Evolutionary conservation across 2,329 filamentous ascomycete species (phyloP).

Genomic region (Penicillium sp.): DNA sequence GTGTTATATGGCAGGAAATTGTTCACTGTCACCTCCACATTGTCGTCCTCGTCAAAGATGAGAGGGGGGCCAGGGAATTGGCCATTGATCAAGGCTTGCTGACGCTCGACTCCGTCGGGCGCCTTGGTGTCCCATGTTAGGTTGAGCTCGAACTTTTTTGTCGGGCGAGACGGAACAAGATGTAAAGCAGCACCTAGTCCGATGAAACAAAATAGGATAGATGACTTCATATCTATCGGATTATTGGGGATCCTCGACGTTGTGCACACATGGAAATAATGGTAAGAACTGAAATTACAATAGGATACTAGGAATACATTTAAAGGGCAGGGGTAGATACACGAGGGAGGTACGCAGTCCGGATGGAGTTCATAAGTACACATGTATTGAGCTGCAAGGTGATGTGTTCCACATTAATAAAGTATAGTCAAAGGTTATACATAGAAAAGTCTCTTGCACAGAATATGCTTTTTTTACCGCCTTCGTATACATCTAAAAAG

Average conservation of each 20-base stretch:
- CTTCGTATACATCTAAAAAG: too few relatives aligned
- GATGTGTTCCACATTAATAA: too few relatives aligned
- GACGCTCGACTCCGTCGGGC: constrained; percentile 30
- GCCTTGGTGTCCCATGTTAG: constrained; percentile 34
- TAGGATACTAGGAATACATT: not conserved
- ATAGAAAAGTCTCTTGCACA: too few relatives aligned
- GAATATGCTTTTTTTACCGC: too few relatives aligned
- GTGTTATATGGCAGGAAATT: constrained; percentile 28
- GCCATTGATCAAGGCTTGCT: constrained; percentile 31
- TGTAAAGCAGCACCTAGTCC: constrained; percentile 1
- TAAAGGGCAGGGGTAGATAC: too few relatives aligned
- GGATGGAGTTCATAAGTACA: too few relatives aligned
- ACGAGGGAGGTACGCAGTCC: too few relatives aligned
- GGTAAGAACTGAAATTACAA: not conserved
- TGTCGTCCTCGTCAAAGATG: constrained; percentile 27
- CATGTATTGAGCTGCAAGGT: too few relatives aligned
- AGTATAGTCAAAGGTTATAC: too few relatives aligned
- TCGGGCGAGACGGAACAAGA: not conserved
- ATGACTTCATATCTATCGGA: not conserved
- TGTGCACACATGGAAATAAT: not conserved
- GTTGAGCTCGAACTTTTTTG: constrained; percentile 29
- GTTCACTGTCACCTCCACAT: constrained; percentile 31
- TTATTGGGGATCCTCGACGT: not conserved
- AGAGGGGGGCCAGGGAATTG: constrained; percentile 31
- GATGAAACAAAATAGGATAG: not conserved